Percentiles rank a stretch among this genome's conserved stretches.
phyloP scores from a whole-genome alignment of 129 eudicot species.

The Lactuca sativa region DNA sequence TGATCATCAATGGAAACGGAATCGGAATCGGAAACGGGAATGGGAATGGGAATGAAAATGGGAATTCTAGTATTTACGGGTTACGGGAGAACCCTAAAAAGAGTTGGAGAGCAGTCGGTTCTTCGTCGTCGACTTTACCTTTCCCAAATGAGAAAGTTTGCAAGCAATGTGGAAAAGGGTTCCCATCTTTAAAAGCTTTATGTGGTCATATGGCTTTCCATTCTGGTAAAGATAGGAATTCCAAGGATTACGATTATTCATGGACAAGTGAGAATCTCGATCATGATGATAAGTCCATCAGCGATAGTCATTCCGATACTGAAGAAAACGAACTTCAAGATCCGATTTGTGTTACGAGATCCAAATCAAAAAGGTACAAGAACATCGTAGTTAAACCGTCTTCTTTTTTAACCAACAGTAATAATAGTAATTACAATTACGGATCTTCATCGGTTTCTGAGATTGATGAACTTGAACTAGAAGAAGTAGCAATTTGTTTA shows the following conservation, averaged over 20 bases:
- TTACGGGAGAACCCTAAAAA: slow-evolving; percentile 93
- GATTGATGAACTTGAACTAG: slow-evolving; percentile 72
- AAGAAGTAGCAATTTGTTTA: slow-evolving; percentile 81
- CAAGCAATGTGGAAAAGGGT: slow-evolving; percentile 93
- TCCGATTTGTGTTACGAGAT: slow-evolving; percentile 47
- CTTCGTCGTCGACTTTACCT: slow-evolving; percentile 39
- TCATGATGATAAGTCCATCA: slow-evolving; percentile 36
- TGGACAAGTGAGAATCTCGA: slow-evolving; percentile 72
- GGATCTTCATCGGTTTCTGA: slow-evolving; percentile 76
- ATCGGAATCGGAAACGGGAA: slow-evolving; percentile 37
- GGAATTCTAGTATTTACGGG: slow-evolving; percentile 51
- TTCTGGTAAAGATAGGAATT: slow-evolving; percentile 63
- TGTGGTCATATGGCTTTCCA: slow-evolving; percentile 99
- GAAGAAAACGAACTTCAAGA: slow-evolving; percentile 62
- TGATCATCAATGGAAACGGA: slow-evolving; percentile 27
- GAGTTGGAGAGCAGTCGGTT: slow-evolving; percentile 80
- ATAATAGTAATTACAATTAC: slow-evolving; percentile 38
- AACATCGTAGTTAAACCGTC: slow-evolving; percentile 39
- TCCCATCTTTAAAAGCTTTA: slow-evolving; percentile 79
- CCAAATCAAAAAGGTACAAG: slow-evolving; percentile 59
- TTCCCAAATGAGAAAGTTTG: slow-evolving; percentile 64
- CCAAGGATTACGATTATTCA: slow-evolving; percentile 58
- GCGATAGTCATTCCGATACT: slow-evolving; percentile 62
- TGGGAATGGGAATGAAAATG: slow-evolving; percentile 32
- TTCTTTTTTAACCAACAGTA: slow-evolving; percentile 40